These are phyloP conservation scores for Coleophoma crateriformis DNA, from an alignment of 2,329 filamentous ascomycete species.

Conservation along the genomic window DNA sequence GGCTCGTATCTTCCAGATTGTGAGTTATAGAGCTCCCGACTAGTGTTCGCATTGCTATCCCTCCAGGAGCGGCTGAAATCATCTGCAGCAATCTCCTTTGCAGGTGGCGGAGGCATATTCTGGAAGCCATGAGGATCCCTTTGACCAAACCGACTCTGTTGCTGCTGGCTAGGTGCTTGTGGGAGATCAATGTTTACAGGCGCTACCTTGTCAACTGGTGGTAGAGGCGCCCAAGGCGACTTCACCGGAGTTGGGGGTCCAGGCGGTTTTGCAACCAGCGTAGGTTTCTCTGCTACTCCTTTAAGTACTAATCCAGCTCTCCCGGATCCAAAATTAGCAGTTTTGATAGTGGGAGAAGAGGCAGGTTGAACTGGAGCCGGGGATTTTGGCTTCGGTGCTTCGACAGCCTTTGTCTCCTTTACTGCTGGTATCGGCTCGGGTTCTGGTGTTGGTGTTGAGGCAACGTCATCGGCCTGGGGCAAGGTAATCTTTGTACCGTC, in stretches of 20 bases:
- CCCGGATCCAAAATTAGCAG: slow-evolving; percentile 26
- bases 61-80: slow-evolving; percentile 87
- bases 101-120: slow-evolving; percentile 43
- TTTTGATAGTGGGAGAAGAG: slow-evolving; percentile 21
- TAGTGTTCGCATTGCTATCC: slow-evolving; percentile 57
- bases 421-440: slow-evolving; percentile 19
- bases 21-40: slow-evolving; percentile 87
- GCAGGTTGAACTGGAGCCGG: slow-evolving; percentile 24
- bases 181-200: slow-evolving; percentile 58
- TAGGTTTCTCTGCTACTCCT: slow-evolving; percentile 63
- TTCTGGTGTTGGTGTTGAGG: slow-evolving; percentile 18
- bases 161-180: slow-evolving; percentile 28
- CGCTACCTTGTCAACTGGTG: slow-evolving; percentile 76
- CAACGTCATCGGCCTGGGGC: slow-evolving; percentile 51
- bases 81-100: slow-evolving; percentile 87
- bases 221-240: slow-evolving; percentile 86
- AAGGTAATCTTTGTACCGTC: slow-evolving; percentile 80
- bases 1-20: slow-evolving; percentile 91
- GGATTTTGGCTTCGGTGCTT: slow-evolving; percentile 22
- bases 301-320: slow-evolving; percentile 59
- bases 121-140: slow-evolving; percentile 54
- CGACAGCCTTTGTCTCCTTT: slow-evolving; percentile 17
- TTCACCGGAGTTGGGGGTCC: slow-evolving; percentile 66
- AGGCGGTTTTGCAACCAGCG: slow-evolving; percentile 67
- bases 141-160: slow-evolving; percentile 41